Evolutionary conservation across 495 filamentous ascomycete species (phyloP).

Genomic region (Aspergillus funiculosus): DNA sequence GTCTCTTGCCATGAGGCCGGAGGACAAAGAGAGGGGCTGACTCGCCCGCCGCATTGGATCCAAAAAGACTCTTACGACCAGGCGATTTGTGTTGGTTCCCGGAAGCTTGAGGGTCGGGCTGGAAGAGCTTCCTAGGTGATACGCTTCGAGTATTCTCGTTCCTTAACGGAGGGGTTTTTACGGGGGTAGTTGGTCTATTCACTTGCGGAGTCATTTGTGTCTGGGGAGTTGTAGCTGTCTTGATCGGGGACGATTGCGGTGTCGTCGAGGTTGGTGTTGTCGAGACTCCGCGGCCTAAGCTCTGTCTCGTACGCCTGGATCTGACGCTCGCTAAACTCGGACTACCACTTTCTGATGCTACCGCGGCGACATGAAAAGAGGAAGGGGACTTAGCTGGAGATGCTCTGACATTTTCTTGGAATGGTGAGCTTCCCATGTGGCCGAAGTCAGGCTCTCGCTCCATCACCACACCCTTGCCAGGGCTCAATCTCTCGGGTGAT

Average conservation of each 20-base stretch:
- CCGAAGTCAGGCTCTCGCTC: constrained; percentile 53
- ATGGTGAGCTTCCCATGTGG: constrained; percentile 50
- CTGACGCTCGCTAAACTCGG: constrained; percentile 52
- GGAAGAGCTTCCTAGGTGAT: constrained; percentile 52
- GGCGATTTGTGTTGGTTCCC: constrained; percentile 32
- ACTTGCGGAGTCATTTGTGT: constrained; percentile 49
- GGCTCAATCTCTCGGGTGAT: constrained; percentile 28
- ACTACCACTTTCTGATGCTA: constrained; percentile 55
- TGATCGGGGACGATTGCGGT: constrained; percentile 32
- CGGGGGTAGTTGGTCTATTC: constrained; percentile 45
- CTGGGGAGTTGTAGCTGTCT: constrained; percentile 45
- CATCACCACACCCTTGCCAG: constrained; percentile 47
- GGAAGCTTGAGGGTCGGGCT: constrained; percentile 42
- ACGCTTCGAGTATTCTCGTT: constrained; percentile 41
- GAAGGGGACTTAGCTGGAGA: constrained; percentile 30
- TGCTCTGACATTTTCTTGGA: constrained; percentile 36
- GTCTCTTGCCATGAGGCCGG: constrained; percentile 55
- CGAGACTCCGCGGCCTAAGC: constrained; percentile 34
- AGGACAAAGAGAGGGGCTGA: constrained; percentile 59
- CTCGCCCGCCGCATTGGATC: constrained; percentile 51
- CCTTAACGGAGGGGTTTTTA: constrained; percentile 47
- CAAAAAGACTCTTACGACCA: constrained; percentile 49
- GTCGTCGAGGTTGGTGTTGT: constrained; percentile 40
- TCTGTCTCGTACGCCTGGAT: constrained; percentile 50
- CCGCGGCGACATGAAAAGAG: constrained; percentile 33